phyloP scores from a whole-genome alignment of 2,329 filamentous ascomycete genomes.

The Cytospora leucostoma region DNA sequence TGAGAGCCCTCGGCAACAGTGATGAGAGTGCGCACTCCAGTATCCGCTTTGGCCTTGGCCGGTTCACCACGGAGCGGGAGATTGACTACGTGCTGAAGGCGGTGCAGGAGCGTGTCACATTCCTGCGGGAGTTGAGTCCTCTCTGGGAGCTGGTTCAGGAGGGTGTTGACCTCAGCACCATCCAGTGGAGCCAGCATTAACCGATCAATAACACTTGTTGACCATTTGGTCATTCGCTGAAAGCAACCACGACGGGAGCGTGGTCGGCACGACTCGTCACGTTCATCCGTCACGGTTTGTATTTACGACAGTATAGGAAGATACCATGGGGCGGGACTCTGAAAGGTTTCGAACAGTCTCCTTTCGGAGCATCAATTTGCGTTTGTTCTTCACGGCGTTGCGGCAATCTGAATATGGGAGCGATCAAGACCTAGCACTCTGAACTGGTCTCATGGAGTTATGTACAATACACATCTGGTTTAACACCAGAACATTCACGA shows the following conservation, averaged over 20 bases:
- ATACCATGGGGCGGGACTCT: constrained; percentile 14
- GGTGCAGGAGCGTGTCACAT: constrained; percentile 84
- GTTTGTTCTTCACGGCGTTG: constrained; percentile 21
- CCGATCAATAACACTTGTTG: neutral
- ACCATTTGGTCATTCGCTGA: neutral
- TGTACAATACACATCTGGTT: neutral
- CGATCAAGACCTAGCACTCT: constrained; percentile 20
- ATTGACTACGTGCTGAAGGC: constrained; percentile 98
- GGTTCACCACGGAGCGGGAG: constrained; percentile 92
- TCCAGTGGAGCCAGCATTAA: constrained; percentile 98
- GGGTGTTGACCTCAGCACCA: constrained; percentile 90
- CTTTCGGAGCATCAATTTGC: neutral
- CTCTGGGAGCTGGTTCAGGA: constrained; percentile 98
- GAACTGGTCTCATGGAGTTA: neutral
- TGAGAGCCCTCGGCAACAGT: constrained; percentile 90
- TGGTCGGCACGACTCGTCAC: neutral
- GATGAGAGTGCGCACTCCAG: constrained; percentile 98
- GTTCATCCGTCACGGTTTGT: neutral
- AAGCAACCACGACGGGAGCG: neutral
- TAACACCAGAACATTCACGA: neutral
- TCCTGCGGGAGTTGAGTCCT: constrained; percentile 91
- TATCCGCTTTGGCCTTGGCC: constrained; percentile 95
- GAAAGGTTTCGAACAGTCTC: neutral
- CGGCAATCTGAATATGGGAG: constrained; percentile 18
- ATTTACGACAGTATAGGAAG: constrained; percentile 6